Evolutionary conservation across 495 filamentous ascomycete species (phyloP).

Genomic region (Penicillium tannophilum): DNA sequence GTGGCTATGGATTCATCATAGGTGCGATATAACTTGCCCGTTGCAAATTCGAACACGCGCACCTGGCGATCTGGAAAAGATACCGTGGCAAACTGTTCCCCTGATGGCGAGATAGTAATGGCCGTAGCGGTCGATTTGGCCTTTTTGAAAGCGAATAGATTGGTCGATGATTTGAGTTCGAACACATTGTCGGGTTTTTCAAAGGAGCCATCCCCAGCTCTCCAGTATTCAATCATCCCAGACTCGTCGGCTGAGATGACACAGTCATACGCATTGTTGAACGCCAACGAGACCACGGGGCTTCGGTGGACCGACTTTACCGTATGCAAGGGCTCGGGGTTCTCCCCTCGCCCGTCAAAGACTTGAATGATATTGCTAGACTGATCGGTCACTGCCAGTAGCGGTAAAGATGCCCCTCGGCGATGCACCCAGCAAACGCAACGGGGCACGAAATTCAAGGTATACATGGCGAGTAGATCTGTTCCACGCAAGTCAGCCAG

Average conservation of each 20-base stretch:
- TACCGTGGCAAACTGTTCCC: constrained; percentile 81
- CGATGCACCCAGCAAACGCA: constrained; percentile 92
- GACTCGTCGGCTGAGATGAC: constrained; percentile 85
- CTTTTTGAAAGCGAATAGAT: constrained; percentile 96
- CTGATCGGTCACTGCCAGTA: constrained; percentile 88
- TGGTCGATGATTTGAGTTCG: constrained; percentile 86
- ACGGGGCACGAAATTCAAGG: constrained; percentile 70
- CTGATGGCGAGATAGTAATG: constrained; percentile 84
- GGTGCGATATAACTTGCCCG: constrained; percentile 83
- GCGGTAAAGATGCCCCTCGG: constrained; percentile 80
- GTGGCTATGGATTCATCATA: constrained; percentile 92
- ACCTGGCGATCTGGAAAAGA: constrained; percentile 93
- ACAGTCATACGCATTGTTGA: constrained; percentile 87
- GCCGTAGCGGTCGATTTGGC: constrained; percentile 82
- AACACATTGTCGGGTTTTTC: constrained; percentile 94
- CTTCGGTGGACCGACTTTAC: constrained; percentile 74
- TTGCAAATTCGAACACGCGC: constrained; percentile 87
- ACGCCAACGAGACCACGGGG: constrained; percentile 80
- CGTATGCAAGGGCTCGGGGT: constrained; percentile 69
- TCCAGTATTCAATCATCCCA: constrained; percentile 98
- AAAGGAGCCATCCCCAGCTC: constrained; percentile 68
- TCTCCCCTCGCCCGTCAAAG: constrained; percentile 89
- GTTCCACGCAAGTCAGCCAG: constrained; percentile 13
- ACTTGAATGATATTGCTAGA: constrained; percentile 70
- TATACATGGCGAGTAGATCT: constrained; percentile 82